Base-by-base conservation (phyloP, 495 filamentous ascomycete genomes). In the Tuber umbilicatum region DNA sequence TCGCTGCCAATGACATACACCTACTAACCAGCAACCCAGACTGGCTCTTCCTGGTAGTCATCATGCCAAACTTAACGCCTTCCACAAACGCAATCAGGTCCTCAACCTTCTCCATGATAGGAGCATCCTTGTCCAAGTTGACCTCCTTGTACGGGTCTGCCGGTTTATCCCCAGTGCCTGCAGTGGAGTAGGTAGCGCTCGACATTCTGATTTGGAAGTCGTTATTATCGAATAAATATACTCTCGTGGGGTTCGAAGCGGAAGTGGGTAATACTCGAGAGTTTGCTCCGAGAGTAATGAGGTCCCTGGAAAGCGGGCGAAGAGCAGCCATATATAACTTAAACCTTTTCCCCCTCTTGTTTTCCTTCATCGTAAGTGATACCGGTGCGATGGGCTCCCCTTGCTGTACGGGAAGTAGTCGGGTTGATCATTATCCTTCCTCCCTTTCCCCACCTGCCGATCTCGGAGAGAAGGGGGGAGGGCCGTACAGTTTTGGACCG, bases 1-100 rank as follows among this genome's bases (percentile, higher is more conserved):
- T 90, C n/a, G 87, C 94, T 37, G 93, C 92, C 17, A 97, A 81
- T 2, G 92, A 93, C 94, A 98, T 98, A 83, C 93, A 95, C 73
- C 94, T 86, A 19, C 91, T 94, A 17, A 90, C 88, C 35, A 98
- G 84, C 40, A 89, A 85, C 12, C 88, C 89, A 21, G 84, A 86
- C 37, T 81, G 75, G 2, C 85, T 84, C 39, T 93, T 89, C 38
- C 88, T 86, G 19, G 90, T 91, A 35, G 89, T 90, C 85, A 92
- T 87, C 89, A 91, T 90, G 84, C 93, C 92, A 83, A 93, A 97
- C 84, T 95, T 95, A 84, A 87, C 85, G 50, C 85, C 83, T 10
- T 87, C 84, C 79, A 92, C 86, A 85, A 97, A 95, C 7, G 85
- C 81, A 74, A 85, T 82, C 23, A 97, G 86, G 72, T 91, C 92